These are phyloP conservation scores for Podospora pseudocomata DNA, from an alignment of 495 filamentous ascomycete species.

Conservation along the genomic window DNA sequence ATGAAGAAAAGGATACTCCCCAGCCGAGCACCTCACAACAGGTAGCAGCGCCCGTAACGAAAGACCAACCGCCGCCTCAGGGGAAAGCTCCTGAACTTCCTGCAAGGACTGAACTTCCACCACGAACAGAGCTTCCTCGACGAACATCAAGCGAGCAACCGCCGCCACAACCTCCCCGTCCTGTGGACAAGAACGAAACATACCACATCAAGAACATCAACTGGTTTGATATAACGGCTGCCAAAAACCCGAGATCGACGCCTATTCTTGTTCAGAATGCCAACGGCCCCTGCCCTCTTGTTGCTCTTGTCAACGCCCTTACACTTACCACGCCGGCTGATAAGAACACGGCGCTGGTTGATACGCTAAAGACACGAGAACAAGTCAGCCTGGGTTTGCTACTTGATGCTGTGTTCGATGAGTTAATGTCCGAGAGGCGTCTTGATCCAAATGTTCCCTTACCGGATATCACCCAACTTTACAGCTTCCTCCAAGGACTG, in stretches of 20 bases:
- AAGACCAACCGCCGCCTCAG: conserved; percentile 12
- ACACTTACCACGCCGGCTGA: conserved; percentile 69
- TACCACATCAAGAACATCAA: conserved; percentile 48
- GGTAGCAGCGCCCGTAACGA: conserved; percentile 4
- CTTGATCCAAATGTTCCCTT: conserved; percentile 46
- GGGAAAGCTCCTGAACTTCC: conserved; percentile 36
- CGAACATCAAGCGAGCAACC: conserved; percentile 30
- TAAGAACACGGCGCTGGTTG: conserved; percentile 65
- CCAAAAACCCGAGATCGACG: conserved; percentile 45
- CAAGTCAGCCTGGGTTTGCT: conserved; percentile 82
- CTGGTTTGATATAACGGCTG: conserved; percentile 41
- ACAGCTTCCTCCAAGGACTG: conserved; percentile 78
- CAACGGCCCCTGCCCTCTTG: conserved; percentile 89
- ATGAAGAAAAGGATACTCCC: conserved; percentile 22
- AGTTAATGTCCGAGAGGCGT: conserved; percentile 67
- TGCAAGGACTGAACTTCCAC: conserved; percentile 22
- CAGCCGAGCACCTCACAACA: conserved; percentile 18
- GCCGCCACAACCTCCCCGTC: conserved; percentile 37
- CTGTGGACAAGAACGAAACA: conserved; percentile 41
- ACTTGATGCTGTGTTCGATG: conserved; percentile 84
- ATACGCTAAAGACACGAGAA: conserved; percentile 72
- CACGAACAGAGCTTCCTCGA: conserved; percentile 32
- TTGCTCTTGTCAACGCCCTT: conserved; percentile 91
- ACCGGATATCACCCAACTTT: conserved; percentile 83
- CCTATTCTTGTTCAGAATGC: conserved; percentile 88